phyloP scores from a whole-genome alignment of 768 basidiomycete species.

The Leccinum imitatum region DNA sequence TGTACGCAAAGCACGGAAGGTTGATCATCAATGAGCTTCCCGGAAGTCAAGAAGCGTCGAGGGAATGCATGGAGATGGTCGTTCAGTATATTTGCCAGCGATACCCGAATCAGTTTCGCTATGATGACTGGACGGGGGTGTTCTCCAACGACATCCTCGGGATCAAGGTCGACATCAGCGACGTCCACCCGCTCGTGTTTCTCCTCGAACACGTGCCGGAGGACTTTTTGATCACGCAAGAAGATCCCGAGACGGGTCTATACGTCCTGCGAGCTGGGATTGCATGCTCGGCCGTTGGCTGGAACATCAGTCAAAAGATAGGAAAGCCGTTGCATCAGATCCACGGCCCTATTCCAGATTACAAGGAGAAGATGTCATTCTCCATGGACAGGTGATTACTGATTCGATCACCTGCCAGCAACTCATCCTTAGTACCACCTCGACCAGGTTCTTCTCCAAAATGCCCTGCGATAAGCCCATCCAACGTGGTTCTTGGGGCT shows the following conservation, averaged over 20 bases:
- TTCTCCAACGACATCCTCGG: constrained; percentile 47
- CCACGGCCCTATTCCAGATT: constrained; percentile 48
- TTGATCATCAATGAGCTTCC: constrained; percentile 46
- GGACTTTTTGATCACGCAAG: constrained; percentile 46
- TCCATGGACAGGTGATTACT: constrained; percentile 47
- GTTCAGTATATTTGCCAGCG: constrained; percentile 55
- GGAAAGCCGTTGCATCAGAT: constrained; percentile 47
- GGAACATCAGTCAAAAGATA: constrained; percentile 48
- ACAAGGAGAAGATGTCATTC: constrained; percentile 46
- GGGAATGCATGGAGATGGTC: constrained; percentile 55
- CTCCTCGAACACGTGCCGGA: constrained; percentile 53
- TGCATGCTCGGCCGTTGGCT: constrained; percentile 48
- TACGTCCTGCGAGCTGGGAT: constrained; percentile 48
- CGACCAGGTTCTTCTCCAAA: constrained; percentile 45
- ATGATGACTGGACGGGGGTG: constrained; percentile 33
- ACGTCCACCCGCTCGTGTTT: constrained; percentile 39
- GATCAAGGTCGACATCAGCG: constrained; percentile 27
- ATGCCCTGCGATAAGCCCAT: constrained; percentile 49
- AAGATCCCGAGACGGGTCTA: constrained; percentile 42
- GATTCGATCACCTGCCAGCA: not conserved
- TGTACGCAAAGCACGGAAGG: constrained; percentile 40
- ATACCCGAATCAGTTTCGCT: constrained; percentile 54
- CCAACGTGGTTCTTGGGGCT: constrained; percentile 51
- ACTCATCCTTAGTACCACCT: not conserved
- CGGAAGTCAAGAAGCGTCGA: constrained; percentile 48